These are phyloP conservation scores for Botryotinia convoluta DNA, from an alignment of 2,329 filamentous ascomycete genomes.

Conservation along the genomic window DNA sequence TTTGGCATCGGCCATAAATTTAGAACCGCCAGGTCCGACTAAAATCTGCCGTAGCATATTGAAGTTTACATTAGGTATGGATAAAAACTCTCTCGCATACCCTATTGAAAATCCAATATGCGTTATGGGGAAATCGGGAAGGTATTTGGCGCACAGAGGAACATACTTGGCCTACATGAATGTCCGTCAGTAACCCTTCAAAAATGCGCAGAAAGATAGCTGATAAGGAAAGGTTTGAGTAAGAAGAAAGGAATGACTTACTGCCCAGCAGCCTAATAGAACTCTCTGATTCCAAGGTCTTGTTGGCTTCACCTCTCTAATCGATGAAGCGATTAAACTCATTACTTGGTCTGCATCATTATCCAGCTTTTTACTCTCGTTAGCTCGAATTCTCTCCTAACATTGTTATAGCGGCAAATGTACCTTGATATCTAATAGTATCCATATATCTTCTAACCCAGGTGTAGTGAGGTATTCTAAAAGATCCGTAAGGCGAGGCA, in stretches of 20 bases:
- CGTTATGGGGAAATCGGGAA: slow-evolving; percentile 62
- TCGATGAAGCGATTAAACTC: slow-evolving; percentile 60
- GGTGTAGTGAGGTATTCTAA: slow-evolving; percentile 67
- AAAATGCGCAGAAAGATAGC: not conserved
- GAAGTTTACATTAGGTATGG: slow-evolving; percentile 67
- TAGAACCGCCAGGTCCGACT: slow-evolving; percentile 62
- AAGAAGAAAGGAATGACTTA: slow-evolving; percentile 39
- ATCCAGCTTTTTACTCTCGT: slow-evolving; percentile 51
- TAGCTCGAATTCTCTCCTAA: not conserved
- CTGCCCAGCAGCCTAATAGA: slow-evolving; percentile 79
- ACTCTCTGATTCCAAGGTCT: slow-evolving; percentile 70
- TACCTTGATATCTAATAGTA: slow-evolving; percentile 87
- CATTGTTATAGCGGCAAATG: not conserved
- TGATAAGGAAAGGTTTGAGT: not conserved
- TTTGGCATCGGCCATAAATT: slow-evolving; percentile 63
- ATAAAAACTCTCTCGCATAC: slow-evolving; percentile 68
- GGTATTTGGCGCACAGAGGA: slow-evolving; percentile 56
- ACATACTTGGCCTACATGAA: slow-evolving; percentile 60
- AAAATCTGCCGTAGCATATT: slow-evolving; percentile 72
- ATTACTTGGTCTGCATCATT: slow-evolving; percentile 72
- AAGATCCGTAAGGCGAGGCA: slow-evolving; percentile 74
- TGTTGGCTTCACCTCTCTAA: slow-evolving; percentile 51
- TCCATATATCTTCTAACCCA: slow-evolving; percentile 67
- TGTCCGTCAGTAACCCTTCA: slow-evolving; percentile 20
- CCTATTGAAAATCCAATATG: slow-evolving; percentile 61